phyloP scores from a whole-genome alignment of 768 basidiomycete species.

The Auricularia sp. region DNA sequence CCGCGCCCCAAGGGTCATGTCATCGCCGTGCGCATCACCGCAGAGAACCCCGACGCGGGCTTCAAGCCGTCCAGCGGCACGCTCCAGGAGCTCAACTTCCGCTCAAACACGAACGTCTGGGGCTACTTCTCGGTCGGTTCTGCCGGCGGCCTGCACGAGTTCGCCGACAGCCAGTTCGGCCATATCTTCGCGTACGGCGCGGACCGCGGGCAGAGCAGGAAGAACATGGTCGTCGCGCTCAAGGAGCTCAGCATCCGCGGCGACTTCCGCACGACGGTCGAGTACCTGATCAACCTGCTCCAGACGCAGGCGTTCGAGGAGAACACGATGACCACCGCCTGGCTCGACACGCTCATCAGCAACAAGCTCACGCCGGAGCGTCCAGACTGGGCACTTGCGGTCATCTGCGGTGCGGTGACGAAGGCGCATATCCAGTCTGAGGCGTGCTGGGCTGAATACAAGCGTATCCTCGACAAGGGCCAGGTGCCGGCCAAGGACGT shows the following conservation, averaged over 20 bases:
- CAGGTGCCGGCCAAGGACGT: slow-evolving; percentile 93
- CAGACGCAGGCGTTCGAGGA: slow-evolving; percentile 94
- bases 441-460: slow-evolving; percentile 87
- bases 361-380: slow-evolving; percentile 96
- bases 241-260: slow-evolving; percentile 98
- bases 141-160: slow-evolving; percentile 95
- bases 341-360: slow-evolving; percentile 96
- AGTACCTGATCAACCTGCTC: slow-evolving; percentile 96
- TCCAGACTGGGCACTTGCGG: slow-evolving; percentile 85
- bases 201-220: slow-evolving; percentile 87
- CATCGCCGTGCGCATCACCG: slow-evolving; percentile 97
- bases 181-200: slow-evolving; percentile 99
- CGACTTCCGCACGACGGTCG: slow-evolving; percentile 96
- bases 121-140: slow-evolving; percentile 97
- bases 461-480: slow-evolving; percentile 92
- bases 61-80: slow-evolving; percentile 98
- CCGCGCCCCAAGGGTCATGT: slow-evolving; percentile 97
- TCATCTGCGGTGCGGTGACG: slow-evolving; percentile 91
- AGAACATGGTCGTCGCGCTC: slow-evolving; percentile 99
- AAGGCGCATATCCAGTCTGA: slow-evolving; percentile 90
- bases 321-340: slow-evolving; percentile 96
- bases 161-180: slow-evolving; percentile 98
- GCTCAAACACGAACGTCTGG: slow-evolving; percentile 98
- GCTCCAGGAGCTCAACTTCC: slow-evolving; percentile 97
- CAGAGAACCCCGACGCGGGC: slow-evolving; percentile 98